Base-by-base conservation (phyloP, 768 basidiomycete species). In the Harrya chromipes region DNA sequence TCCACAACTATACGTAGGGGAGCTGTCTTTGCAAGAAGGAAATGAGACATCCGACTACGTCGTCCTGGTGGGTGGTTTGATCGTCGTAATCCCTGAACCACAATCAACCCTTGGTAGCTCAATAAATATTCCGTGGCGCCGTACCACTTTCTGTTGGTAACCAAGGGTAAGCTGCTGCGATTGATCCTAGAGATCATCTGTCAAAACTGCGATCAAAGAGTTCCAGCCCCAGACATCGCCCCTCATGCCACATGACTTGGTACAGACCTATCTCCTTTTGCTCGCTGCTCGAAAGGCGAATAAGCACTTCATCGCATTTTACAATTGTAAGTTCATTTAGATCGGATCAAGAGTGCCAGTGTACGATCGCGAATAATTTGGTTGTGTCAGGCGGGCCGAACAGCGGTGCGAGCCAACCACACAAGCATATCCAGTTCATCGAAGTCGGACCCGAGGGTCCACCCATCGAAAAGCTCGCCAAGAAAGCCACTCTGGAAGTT, bases 371-470 rank as follows among this genome's bases (percentile, higher is more conserved):
- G n/a, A 50, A 17, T 40, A 35, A 47, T 31, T 31, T 31, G 31
- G 31, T 6, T 13, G 19, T 14, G 31, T 23, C 38, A 90, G 89
- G 88, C 57, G 90, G 90, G 6, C 74, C 81, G 24, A 73, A 75
- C 46, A 90, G 88, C 49, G 93, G 93, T 23, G 92, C 94, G 11
- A 93, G 90, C 63, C 94, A 97, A 69, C 74, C 79, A 2, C 92
- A 94, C 70, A 92, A 94, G 61, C 94, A 97, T 63, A 56, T 94
- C n/a, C 93, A 95, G 65, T 85, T 94, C 54, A 68, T 94, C 29
- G 85, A 90, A 29, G 62, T 81, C 16, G 77, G 78, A 10, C 72
- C 70, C 35, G 77, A 78, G 31, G 86, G 82, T 2, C 87, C 89
- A 13, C 94, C 94, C 0, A 75, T 94, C 21, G 93, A 94, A 67